Percentiles rank a stretch among this genome's conserved stretches.
Conservation (phyloP, 371 early-diverging fungal species). For the Syncephalis plumigaleata region DNA sequence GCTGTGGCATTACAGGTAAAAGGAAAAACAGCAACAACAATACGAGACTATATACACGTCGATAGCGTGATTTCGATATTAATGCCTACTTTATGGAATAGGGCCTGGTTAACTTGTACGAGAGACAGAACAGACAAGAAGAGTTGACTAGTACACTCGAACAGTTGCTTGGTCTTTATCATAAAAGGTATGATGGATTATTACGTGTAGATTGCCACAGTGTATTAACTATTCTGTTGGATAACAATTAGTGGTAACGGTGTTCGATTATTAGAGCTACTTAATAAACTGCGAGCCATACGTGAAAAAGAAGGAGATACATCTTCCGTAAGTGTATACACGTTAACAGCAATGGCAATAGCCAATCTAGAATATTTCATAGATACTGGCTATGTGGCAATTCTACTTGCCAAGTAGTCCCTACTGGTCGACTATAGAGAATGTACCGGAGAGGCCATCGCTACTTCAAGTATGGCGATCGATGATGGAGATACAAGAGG, state of each 20-base stretch:
- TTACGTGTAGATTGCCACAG: not conserved
- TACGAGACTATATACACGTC: not conserved
- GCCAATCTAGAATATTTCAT: not conserved
- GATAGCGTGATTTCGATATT: no score
- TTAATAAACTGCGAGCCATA: no score
- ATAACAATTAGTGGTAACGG: not conserved
- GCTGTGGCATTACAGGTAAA: no score
- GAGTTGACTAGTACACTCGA: not conserved
- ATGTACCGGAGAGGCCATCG: constrained; percentile 18
- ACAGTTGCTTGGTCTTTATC: no score
- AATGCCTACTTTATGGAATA: not conserved
- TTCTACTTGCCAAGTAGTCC: constrained; percentile 20
- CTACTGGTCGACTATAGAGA: constrained; percentile 23
- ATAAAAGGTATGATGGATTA: no score
- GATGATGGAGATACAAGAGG: constrained; percentile 32
- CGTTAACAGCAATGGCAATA: no score
- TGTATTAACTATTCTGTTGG: not conserved
- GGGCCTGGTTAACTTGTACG: not conserved
- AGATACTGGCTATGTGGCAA: not conserved
- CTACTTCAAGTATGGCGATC: constrained; percentile 29
- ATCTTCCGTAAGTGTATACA: constrained; percentile 7
- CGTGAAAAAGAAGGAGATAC: not conserved
- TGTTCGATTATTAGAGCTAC: not conserved
- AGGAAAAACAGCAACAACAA: no score
- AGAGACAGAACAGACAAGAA: not conserved